Evolutionary conservation across 345 rosid species (phyloP).

Genomic region (Euphorbia pulcherrima): DNA sequence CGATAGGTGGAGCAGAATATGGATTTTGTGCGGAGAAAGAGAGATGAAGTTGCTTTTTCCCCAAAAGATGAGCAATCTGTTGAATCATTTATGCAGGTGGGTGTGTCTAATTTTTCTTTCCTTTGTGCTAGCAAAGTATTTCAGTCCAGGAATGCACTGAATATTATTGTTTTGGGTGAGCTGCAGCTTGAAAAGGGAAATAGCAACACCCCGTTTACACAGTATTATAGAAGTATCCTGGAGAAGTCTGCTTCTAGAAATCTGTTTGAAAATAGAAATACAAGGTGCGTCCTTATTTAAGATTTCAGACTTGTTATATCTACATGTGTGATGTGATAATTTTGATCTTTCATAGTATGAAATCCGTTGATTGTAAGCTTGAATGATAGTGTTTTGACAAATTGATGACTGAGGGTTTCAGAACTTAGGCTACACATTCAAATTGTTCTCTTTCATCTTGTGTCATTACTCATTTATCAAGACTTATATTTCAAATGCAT

Average conservation of each 20-base stretch:
- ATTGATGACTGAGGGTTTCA: background rate
- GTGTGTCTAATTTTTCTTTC: background rate
- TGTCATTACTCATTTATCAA: too few species aligned
- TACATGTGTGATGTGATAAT: background rate
- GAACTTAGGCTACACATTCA: background rate
- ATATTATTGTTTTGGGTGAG: constrained; percentile 16
- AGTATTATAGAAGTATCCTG: constrained; percentile 61
- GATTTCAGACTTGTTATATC: background rate
- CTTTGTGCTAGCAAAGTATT: background rate
- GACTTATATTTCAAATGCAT: too few species aligned
- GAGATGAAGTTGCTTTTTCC: constrained; percentile 85
- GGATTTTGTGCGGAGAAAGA: constrained; percentile 65
- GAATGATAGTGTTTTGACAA: background rate
- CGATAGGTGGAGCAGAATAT: constrained; percentile 68
- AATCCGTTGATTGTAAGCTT: background rate
- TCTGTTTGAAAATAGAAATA: constrained; percentile 26
- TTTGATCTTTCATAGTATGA: background rate
- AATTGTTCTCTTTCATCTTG: background rate
- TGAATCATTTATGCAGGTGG: constrained; percentile 74
- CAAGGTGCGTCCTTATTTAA: constrained; percentile 27
- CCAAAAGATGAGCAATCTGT: constrained; percentile 71
- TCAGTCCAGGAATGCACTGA: constrained; percentile 1
- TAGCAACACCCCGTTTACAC: constrained; percentile 52
- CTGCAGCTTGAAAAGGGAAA: constrained; percentile 60
- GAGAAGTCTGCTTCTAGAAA: constrained; percentile 54